These are phyloP conservation scores for Cladosporium phlei DNA, from an alignment of 2,329 filamentous ascomycete species.

Conservation along the genomic window DNA sequence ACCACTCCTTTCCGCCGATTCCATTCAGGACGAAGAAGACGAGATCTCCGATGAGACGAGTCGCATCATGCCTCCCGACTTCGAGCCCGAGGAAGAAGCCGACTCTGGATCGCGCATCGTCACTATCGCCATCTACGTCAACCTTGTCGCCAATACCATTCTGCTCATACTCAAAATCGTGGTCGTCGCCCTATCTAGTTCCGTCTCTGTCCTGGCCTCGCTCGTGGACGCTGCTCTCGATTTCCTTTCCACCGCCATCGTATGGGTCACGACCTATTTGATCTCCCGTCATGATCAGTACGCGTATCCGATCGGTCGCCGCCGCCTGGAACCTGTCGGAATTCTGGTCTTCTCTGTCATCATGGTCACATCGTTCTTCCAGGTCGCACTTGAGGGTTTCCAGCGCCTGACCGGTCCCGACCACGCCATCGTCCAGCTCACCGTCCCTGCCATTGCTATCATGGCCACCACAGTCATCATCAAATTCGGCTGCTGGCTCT, in stretches of 20 bases:
- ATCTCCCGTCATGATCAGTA: conserved; percentile 71
- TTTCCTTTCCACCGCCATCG: conserved; percentile 75
- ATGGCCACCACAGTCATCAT: conserved; percentile 78
- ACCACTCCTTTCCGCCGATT: conserved; percentile 53
- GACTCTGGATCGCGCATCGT: conserved; percentile 73
- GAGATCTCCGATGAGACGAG: conserved; percentile 26
- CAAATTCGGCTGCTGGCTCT: conserved; percentile 78
- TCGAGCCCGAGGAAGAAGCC: conserved; percentile 64
- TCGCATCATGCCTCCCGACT: conserved; percentile 61
- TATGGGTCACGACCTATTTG: conserved; percentile 71
- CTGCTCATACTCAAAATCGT: conserved; percentile 71
- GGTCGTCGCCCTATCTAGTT: conserved; percentile 72
- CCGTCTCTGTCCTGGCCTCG: conserved; percentile 74
- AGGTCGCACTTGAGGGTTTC: conserved; percentile 68
- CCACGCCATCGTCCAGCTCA: conserved; percentile 67
- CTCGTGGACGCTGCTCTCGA: conserved; percentile 76
- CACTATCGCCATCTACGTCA: conserved; percentile 81
- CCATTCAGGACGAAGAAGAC: conserved; percentile 40
- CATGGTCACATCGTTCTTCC: conserved; percentile 80
- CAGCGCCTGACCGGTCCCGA: conserved; percentile 57
- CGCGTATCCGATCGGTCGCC: conserved; percentile 71
- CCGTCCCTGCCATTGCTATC: conserved; percentile 67
- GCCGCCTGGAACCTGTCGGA: conserved; percentile 71
- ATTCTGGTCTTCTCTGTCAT: conserved; percentile 78
- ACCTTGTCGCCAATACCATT: conserved; percentile 70